phyloP scores from a whole-genome alignment of 1,284 basidiomycete species.

The Stereum hirsutum region DNA sequence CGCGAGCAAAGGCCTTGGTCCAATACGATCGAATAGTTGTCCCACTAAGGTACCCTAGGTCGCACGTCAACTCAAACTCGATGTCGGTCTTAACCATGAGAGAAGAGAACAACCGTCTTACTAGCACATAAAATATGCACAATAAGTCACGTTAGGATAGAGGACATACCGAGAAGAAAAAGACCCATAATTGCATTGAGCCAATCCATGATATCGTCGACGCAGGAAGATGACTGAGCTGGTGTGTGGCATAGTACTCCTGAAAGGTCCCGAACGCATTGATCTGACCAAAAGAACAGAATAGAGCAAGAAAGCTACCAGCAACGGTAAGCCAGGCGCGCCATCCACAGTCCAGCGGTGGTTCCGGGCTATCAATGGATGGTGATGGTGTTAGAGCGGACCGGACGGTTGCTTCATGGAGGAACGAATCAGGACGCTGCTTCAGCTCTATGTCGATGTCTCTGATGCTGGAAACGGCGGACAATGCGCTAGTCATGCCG shows the following conservation, averaged over 20 bases:
- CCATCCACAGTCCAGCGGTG: conserved; percentile 19
- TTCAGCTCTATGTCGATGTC: background rate
- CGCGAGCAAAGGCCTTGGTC: conserved; percentile 20
- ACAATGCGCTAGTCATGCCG: too few relatives aligned
- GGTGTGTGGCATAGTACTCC: conserved; percentile 31
- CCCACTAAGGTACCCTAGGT: conserved; percentile 18
- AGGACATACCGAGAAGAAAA: conserved; percentile 25
- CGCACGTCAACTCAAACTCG: background rate
- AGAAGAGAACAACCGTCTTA: background rate
- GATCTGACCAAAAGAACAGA: conserved; percentile 28
- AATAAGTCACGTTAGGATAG: conserved; percentile 17
- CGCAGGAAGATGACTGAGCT: conserved; percentile 20
- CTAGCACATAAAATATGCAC: too few relatives aligned
- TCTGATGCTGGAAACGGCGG: too few relatives aligned
- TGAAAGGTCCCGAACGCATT: conserved; percentile 33
- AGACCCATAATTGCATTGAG: conserved; percentile 29
- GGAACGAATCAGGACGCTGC: background rate
- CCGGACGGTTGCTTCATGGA: too few relatives aligned
- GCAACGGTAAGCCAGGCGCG: conserved; percentile 26
- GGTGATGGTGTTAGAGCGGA: background rate
- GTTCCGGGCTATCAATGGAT: background rate
- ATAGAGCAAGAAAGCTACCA: conserved; percentile 25
- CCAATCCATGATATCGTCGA: conserved; percentile 41
- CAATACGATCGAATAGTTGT: conserved; percentile 25
- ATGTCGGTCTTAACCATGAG: background rate